Evolutionary conservation across 2,329 filamentous ascomycete genomes (phyloP).

Genomic region (Pestalotiopsis sp.): DNA sequence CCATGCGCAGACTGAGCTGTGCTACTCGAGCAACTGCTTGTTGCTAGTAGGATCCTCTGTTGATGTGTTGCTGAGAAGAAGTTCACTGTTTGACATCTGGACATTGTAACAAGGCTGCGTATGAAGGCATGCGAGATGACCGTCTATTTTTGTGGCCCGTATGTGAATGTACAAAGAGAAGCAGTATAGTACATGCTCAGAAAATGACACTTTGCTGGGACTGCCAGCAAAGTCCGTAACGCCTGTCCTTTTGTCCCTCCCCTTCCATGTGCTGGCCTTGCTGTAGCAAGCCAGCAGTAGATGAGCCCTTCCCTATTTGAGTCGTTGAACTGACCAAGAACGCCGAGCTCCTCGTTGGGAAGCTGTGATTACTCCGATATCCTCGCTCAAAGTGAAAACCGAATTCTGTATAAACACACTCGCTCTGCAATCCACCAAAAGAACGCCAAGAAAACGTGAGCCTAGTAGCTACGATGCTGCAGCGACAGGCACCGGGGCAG

Average conservation of each 20-base stretch:
- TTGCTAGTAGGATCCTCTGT: too few relatives aligned
- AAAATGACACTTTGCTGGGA: slow-evolving; percentile 10
- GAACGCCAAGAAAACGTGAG: background rate
- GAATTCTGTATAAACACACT: background rate
- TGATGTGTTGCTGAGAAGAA: too few relatives aligned
- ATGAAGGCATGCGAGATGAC: background rate
- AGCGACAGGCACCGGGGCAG: slow-evolving; percentile 47
- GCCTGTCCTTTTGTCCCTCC: slow-evolving; percentile 5
- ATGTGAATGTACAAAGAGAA: background rate
- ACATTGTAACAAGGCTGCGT: background rate
- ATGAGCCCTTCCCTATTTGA: background rate
- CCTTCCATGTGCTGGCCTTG: background rate
- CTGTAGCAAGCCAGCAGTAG: slow-evolving; percentile 3
- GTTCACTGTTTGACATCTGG: too few relatives aligned
- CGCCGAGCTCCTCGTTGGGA: slow-evolving; percentile 29
- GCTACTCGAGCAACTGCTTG: too few relatives aligned
- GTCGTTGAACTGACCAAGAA: slow-evolving; percentile 21
- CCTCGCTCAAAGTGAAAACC: slow-evolving; percentile 10
- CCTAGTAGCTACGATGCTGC: slow-evolving; percentile 38
- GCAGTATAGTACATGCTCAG: slow-evolving; percentile 9
- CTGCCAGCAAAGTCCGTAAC: slow-evolving; percentile 12
- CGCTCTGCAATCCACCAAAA: background rate
- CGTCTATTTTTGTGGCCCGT: background rate
- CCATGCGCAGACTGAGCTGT: too few relatives aligned
- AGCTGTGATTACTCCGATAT: slow-evolving; percentile 15